Evolutionary conservation across 2,329 filamentous ascomycete genomes (phyloP).

Genomic region (Penicillium sp.): DNA sequence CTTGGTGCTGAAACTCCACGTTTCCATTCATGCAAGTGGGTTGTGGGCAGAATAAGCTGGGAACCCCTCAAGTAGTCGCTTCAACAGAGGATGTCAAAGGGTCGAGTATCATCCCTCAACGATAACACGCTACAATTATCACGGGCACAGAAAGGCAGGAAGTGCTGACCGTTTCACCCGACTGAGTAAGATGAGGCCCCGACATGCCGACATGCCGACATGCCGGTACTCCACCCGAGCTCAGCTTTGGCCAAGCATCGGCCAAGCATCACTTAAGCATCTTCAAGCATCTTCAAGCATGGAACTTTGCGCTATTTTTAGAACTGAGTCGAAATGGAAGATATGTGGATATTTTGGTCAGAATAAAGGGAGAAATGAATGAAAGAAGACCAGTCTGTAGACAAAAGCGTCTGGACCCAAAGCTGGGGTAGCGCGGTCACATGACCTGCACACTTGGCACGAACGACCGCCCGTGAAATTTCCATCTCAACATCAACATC

Average conservation of each 20-base stretch:
- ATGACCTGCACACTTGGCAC: constrained; percentile 15
- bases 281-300: no score
- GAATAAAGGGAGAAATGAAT: background rate
- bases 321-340: no score
- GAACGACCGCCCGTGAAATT: constrained; percentile 20
- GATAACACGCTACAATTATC: no score
- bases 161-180: background rate
- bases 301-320: no score
- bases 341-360: no score
- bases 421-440: constrained; percentile 8
- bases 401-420: background rate
- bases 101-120: no score
- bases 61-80: no score
- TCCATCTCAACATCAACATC: constrained; percentile 9
- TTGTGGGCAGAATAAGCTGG: no score
- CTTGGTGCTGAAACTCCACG: background rate
- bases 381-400: background rate
- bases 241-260: constrained; percentile 19
- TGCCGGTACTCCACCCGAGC: background rate
- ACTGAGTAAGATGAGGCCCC: background rate
- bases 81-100: no score
- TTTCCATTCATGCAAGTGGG: background rate
- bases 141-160: background rate
- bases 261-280: background rate
- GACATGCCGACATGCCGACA: background rate